A percentile compares a stretch with the other conserved stretches of the same genome.
These are phyloP conservation scores for Bryoglossum gracile DNA, from an alignment of 495 filamentous ascomycete genomes.

Conservation along the genomic window DNA sequence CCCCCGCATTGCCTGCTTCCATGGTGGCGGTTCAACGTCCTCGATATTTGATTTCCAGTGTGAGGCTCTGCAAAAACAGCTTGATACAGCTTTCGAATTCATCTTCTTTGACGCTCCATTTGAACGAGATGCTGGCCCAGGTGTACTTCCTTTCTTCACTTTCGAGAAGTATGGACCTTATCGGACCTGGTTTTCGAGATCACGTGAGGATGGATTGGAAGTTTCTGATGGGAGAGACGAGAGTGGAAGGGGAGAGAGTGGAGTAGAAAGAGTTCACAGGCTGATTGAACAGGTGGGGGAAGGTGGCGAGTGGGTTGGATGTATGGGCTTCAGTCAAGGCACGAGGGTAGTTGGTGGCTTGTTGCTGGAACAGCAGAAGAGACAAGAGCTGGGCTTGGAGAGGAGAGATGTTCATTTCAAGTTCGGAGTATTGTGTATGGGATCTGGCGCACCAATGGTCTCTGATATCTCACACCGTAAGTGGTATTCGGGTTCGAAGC, in stretches of 20 bases:
- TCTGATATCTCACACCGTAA: slow-evolving; percentile 11
- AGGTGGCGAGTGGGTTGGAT: slow-evolving; percentile 15
- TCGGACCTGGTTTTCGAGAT: slow-evolving; percentile 13
- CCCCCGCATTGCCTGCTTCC: slow-evolving; percentile 18
- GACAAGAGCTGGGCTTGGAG: slow-evolving; percentile 9
- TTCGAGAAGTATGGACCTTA: slow-evolving; percentile 16
- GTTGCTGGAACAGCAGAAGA: slow-evolving; percentile 15
- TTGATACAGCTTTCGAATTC: slow-evolving; percentile 7
- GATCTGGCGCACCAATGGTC: slow-evolving; percentile 12
- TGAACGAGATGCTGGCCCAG: slow-evolving; percentile 12
- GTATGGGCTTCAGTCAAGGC: slow-evolving; percentile 22
- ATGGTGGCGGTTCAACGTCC: slow-evolving; percentile 17
- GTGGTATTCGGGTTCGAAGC: neutral
- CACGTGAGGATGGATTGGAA: neutral
- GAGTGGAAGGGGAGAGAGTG: slow-evolving; percentile 4
- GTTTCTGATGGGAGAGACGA: slow-evolving; percentile 7
- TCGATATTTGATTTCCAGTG: slow-evolving; percentile 13
- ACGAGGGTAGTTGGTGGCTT: slow-evolving; percentile 19
- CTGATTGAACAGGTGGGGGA: slow-evolving; percentile 9
- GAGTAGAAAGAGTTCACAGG: slow-evolving; percentile 14
- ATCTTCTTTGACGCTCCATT: slow-evolving; percentile 18
- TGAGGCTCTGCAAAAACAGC: slow-evolving; percentile 2
- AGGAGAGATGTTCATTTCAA: slow-evolving; percentile 6
- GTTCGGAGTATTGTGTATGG: slow-evolving; percentile 20
- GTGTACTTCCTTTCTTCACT: slow-evolving; percentile 12